Evolutionary conservation across 176 grass and related monocot species (phyloP).

Genomic region (Puccinellia tenuiflora): DNA sequence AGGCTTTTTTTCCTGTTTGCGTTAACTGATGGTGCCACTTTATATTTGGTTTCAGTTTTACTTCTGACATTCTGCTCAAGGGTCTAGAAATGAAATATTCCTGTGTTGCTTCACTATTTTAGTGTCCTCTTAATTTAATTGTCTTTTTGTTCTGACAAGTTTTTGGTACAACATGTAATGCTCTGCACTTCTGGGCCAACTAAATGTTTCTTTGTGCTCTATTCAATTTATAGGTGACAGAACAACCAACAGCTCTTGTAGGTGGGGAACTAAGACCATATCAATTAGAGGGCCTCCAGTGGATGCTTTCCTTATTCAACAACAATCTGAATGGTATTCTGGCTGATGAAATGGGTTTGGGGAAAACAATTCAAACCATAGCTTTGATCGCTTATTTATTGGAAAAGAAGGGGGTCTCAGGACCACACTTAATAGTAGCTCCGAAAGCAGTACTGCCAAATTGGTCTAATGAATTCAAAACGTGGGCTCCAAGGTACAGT

Average conservation of each 20-base stretch:
- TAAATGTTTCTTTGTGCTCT: constrained; percentile 32
- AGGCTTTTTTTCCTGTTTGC: background rate
- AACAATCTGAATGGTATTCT: constrained; percentile 99
- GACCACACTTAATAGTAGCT: constrained; percentile 94
- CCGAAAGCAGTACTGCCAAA: constrained; percentile 98
- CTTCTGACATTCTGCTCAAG: background rate
- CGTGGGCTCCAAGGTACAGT: constrained; percentile 89
- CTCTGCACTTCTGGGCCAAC: background rate
- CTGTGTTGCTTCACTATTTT: background rate
- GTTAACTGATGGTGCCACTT: constrained; percentile 5
- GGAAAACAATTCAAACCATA: constrained; percentile 99
- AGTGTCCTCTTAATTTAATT: constrained; percentile 1
- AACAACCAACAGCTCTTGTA: constrained; percentile 84
- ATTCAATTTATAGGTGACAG: constrained; percentile 66
- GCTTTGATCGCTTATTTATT: constrained; percentile 82
- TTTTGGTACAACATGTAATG: background rate
- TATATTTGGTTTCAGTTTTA: constrained; percentile 5
- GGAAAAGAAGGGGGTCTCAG: constrained; percentile 89
- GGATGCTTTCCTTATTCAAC: constrained; percentile 99
- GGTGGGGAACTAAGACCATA: constrained; percentile 83
- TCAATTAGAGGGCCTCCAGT: constrained; percentile 97
- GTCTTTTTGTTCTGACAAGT: background rate
- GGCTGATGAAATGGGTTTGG: constrained; percentile 99
- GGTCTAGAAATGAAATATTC: background rate
- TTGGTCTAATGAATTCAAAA: constrained; percentile 93